Percentiles rank a stretch among this genome's conserved stretches.
phyloP scores from a whole-genome alignment of 768 basidiomycete species.

The Trametes coccinea region DNA sequence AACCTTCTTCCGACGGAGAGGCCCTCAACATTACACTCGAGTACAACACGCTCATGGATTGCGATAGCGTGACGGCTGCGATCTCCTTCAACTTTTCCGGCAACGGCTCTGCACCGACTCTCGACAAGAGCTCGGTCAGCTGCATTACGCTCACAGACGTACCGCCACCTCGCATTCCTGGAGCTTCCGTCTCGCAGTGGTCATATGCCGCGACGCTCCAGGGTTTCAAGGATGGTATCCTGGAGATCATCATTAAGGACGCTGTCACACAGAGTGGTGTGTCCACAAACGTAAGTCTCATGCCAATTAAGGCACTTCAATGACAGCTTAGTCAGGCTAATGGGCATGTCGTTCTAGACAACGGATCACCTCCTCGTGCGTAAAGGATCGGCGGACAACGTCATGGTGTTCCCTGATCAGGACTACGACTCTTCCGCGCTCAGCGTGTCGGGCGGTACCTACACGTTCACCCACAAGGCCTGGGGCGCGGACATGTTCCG shows the following conservation, averaged over 20 bases:
- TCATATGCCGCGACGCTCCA: constrained; percentile 73
- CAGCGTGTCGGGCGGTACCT: constrained; percentile 58
- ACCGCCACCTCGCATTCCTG: constrained; percentile 50
- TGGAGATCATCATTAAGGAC: constrained; percentile 68
- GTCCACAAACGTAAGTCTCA: constrained; percentile 55
- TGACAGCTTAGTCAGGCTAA: not conserved
- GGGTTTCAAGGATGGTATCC: constrained; percentile 80
- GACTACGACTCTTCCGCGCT: constrained; percentile 74
- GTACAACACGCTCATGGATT: constrained; percentile 79
- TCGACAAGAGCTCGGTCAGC: constrained; percentile 42
- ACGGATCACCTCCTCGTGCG: constrained; percentile 78
- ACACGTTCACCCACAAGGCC: constrained; percentile 79
- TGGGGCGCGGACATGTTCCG: constrained; percentile 86
- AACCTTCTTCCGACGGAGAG: constrained; percentile 28
- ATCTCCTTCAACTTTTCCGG: constrained; percentile 70
- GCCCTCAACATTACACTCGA: constrained; percentile 61
- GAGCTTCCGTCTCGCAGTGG: constrained; percentile 60
- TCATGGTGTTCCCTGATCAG: constrained; percentile 82
- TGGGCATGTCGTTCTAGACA: constrained; percentile 38
- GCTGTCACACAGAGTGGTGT: constrained; percentile 44
- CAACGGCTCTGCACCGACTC: constrained; percentile 53
- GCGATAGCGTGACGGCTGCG: constrained; percentile 60
- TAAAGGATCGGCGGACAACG: constrained; percentile 73
- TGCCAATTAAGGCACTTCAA: constrained; percentile 3
- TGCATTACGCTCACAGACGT: constrained; percentile 55